Percentiles rank a stretch among this genome's conserved stretches.
phyloP scores from a whole-genome alignment of 1,284 basidiomycete species.

The Heterobasidion irregulare region DNA sequence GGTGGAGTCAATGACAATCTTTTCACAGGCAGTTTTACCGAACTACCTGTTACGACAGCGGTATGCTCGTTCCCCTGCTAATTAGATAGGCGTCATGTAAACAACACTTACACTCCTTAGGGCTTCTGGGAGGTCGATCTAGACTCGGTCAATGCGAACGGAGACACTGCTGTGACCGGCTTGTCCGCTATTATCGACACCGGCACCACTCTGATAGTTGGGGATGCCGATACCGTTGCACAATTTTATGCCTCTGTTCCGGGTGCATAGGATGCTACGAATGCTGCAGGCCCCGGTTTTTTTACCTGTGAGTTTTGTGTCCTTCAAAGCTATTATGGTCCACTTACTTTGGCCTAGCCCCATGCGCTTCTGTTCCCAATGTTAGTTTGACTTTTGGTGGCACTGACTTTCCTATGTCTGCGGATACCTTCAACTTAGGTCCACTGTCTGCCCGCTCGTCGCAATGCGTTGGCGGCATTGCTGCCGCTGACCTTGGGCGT shows the following conservation, averaged over 20 bases:
- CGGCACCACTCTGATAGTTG: conserved; percentile 36
- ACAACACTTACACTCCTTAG: conserved; percentile 1
- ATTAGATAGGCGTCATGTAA: neutral
- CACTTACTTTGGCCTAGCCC: conserved; percentile 7
- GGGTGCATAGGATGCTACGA: conserved; percentile 18
- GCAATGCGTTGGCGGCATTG: conserved; percentile 2
- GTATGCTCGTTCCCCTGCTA: conserved; percentile 7
- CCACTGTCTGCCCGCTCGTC: neutral
- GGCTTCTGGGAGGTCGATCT: conserved; percentile 20
- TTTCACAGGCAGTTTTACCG: conserved; percentile 16
- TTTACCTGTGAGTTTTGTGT: conserved; percentile 7
- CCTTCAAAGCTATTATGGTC: neutral
- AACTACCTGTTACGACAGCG: conserved; percentile 13
- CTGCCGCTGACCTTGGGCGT: neutral
- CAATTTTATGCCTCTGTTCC: conserved; percentile 29
- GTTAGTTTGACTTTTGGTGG: conserved; percentile 16
- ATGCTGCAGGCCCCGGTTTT: conserved; percentile 10
- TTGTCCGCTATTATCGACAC: conserved; percentile 27
- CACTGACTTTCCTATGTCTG: conserved; percentile 12
- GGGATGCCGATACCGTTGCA: conserved; percentile 30
- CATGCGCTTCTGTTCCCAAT: conserved; percentile 13
- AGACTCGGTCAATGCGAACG: conserved; percentile 11
- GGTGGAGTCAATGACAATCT: conserved; percentile 23
- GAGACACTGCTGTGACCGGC: conserved; percentile 5
- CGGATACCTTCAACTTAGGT: conserved; percentile 15